These are phyloP conservation scores for Psilocybe cyanescens DNA, from an alignment of 768 basidiomycete species.

Conservation along the genomic window DNA sequence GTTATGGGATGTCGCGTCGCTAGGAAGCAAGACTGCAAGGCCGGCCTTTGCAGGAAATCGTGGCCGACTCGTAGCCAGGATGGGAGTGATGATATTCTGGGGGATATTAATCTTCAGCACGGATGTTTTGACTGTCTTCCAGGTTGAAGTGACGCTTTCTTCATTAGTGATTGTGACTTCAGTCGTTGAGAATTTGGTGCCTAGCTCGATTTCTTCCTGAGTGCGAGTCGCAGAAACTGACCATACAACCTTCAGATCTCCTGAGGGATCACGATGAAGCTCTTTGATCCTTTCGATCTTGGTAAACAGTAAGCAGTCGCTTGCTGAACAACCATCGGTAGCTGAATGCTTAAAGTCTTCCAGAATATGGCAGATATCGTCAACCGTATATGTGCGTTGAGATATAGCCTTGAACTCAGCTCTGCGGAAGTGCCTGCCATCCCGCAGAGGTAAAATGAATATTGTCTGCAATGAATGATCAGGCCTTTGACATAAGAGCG, in stretches of 20 bases:
- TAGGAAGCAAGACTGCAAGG: constrained; percentile 29
- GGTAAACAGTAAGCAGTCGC: constrained; percentile 47
- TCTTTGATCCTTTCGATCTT: constrained; percentile 33
- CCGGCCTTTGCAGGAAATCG: constrained; percentile 35
- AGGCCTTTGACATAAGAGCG: not conserved
- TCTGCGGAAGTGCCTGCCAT: constrained; percentile 20
- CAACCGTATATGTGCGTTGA: constrained; percentile 23
- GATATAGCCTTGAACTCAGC: constrained; percentile 25
- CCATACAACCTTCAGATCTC: constrained; percentile 21
- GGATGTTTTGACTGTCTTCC: constrained; percentile 18
- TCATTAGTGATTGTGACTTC: constrained; percentile 14
- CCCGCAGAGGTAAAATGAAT: constrained; percentile 49
- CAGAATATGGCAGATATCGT: constrained; percentile 30
- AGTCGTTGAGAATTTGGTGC: constrained; percentile 3
- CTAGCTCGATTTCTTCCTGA: constrained; percentile 4
- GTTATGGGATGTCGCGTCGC: constrained; percentile 5
- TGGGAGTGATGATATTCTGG: constrained; percentile 5
- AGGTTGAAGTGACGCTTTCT: constrained; percentile 1
- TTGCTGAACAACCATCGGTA: constrained; percentile 29
- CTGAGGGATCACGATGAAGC: constrained; percentile 22
- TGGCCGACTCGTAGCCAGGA: constrained; percentile 24
- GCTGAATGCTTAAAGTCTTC: constrained; percentile 33
- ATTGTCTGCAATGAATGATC: constrained; percentile 5
- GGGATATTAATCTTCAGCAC: constrained; percentile 17
- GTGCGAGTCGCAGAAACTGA: constrained; percentile 25